These are phyloP conservation scores for Phytophthora pluvialis DNA, from an alignment of 352 stramenopile genomes.

Conservation along the genomic window DNA sequence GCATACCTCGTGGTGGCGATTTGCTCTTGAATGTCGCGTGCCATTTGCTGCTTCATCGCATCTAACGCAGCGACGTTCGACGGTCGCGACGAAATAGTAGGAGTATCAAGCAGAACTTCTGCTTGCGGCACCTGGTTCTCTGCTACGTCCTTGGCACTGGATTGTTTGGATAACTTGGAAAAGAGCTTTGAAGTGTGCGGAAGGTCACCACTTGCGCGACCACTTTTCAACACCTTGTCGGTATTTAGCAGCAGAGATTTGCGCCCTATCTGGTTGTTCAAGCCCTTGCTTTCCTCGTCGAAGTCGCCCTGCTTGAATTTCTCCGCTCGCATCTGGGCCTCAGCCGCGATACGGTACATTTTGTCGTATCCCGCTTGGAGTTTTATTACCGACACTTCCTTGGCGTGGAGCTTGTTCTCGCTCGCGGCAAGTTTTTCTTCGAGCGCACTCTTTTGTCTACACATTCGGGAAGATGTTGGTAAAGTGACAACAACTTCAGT, in stretches of 20 bases:
- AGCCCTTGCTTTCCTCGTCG: neutral
- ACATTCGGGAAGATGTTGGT: slow-evolving; percentile 5
- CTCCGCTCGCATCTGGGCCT: slow-evolving; percentile 51
- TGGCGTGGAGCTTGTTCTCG: slow-evolving; percentile 45
- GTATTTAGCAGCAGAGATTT: neutral
- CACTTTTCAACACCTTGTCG: neutral
- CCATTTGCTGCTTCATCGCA: slow-evolving; percentile 45
- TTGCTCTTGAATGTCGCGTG: slow-evolving; percentile 51
- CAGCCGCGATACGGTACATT: slow-evolving; percentile 47
- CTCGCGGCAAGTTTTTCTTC: slow-evolving; percentile 50
- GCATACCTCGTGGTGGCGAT: slow-evolving; percentile 57
- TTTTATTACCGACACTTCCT: slow-evolving; percentile 45
- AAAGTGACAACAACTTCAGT: neutral
- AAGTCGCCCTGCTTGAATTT: slow-evolving; percentile 20
- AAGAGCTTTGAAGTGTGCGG: slow-evolving; percentile 30
- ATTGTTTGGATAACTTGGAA: slow-evolving; percentile 19
- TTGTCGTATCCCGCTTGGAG: slow-evolving; percentile 42
- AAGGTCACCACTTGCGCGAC: neutral
- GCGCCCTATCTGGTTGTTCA: slow-evolving; percentile 12
- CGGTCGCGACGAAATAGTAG: neutral
- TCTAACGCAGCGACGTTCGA: slow-evolving; percentile 48
- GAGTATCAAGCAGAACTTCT: neutral
- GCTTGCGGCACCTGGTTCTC: neutral
- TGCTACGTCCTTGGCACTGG: neutral
- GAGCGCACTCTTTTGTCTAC: slow-evolving; percentile 56